Evolutionary conservation across 139 green algal genomes (phyloP), one percentile per base, ranked within the genome.

Genomic region (Gonium pectorale): DNA sequence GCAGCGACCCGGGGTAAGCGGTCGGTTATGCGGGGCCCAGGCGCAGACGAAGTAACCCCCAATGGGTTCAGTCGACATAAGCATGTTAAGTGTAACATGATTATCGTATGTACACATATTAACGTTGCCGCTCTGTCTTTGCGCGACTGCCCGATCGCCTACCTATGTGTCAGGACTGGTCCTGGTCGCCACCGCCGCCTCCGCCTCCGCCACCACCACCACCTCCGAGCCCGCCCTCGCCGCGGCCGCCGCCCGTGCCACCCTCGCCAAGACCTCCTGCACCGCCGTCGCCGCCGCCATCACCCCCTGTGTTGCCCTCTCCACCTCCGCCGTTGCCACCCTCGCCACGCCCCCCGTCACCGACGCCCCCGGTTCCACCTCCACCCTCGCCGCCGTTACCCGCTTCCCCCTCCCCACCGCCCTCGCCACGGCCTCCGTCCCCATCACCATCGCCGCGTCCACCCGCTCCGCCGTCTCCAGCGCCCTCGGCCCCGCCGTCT

Each of bases 201-300:
- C 60, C 78, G 17, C 44, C 79, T 5, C 64, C 63, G 3, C 43
- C 79, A 3, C 63, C 79, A 9, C 31, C 79, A 4, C 64, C 79
- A 22, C 31, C 72, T 3, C 72, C 72, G 62, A 26, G 35, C 2
- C n/a, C 41, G 31, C 52, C 63, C 5, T 31, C 63, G 33, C 33
- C 35, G 33, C 51, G n/a, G 52, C 29, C 72, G 37, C 60, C 72
- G 8, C 51, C 31, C 26, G 46, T 49, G 35, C 72, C 31, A 35
- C 78, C 21, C 6, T 24, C 63, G 33, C 3, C 33, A 46, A 11
- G 33, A 2, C 27, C 33, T 27, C 33, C 63, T 22, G 33, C 63
- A 27, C 63, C 56, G 56, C 33, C 60, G 27, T 7, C 60, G 22
- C 60, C 60, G n/a, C n/a, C 60, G 8, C 60, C 8, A 40, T 68